Conservation (phyloP, 768 basidiomycete species). For the Suillus sp. region DNA sequence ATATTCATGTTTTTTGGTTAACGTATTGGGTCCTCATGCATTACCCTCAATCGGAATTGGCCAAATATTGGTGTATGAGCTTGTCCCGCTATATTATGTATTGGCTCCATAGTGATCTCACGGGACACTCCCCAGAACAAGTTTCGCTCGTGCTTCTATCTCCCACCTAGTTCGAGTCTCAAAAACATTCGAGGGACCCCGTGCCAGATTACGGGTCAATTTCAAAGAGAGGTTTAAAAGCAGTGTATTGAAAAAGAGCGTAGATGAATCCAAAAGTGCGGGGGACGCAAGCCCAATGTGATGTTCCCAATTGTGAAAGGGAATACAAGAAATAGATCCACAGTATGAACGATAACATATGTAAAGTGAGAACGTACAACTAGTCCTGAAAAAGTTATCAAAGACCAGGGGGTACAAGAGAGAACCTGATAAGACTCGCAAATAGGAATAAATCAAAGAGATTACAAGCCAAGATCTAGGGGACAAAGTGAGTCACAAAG, state of each 20-base stretch:
- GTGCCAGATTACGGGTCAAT: neutral
- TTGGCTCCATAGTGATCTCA: neutral
- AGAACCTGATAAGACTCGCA: neutral
- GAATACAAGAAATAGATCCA: neutral
- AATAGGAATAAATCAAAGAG: constrained; percentile 14
- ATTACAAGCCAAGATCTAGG: constrained; percentile 51
- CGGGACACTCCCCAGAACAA: neutral
- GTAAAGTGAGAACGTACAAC: neutral
- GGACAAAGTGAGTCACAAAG: constrained; percentile 25
- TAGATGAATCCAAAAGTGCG: constrained; percentile 1
- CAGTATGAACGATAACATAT: neutral
- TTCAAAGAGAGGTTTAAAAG: neutral
- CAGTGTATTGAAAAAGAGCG: neutral
- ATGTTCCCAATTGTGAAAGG: neutral
- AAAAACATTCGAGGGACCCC: neutral
- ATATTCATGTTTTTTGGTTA: neutral
- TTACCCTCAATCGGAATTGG: neutral
- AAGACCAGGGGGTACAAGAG: neutral
- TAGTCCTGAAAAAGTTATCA: neutral
- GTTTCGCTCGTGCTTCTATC: neutral
- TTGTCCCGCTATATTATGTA: neutral
- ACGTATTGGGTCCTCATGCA: neutral
- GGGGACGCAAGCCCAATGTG: neutral
- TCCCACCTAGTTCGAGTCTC: neutral
- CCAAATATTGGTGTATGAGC: neutral